A percentile compares a stretch with the other conserved stretches of the same genome.
phyloP scores from a whole-genome alignment of 805 yeast species.

The Saccharomycopsis fodiens region DNA sequence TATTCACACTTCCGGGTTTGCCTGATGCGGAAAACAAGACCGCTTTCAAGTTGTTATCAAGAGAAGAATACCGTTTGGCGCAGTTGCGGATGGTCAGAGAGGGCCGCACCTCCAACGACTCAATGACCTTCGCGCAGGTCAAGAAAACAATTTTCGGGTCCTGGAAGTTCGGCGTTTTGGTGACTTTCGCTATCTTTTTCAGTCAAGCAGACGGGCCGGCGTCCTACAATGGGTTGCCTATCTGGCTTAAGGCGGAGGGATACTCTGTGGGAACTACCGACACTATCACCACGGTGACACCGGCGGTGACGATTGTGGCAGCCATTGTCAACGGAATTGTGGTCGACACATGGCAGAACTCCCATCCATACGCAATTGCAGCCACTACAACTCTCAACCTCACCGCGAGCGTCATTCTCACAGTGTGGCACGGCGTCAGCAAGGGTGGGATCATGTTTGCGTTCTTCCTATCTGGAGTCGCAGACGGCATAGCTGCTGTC shows the following conservation, averaged over 20 bases:
- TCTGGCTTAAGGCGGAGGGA: conserved; percentile 22
- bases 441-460: conserved; percentile 22
- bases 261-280: conserved; percentile 21
- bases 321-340: conserved; percentile 27
- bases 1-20: conserved; percentile 48
- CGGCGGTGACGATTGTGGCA: conserved; percentile 25
- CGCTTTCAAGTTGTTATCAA: conserved; percentile 44
- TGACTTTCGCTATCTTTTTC: conserved; percentile 28
- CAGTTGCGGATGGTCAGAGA: conserved; percentile 34
- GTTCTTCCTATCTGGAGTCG: conserved; percentile 21
- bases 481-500: conserved; percentile 20
- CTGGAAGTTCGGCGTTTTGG: conserved; percentile 24
- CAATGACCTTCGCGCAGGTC: conserved; percentile 17
- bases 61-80: conserved; percentile 49
- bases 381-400: conserved; percentile 16
- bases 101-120: conserved; percentile 20
- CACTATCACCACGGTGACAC: conserved; percentile 24
- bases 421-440: conserved; percentile 22
- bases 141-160: conserved; percentile 17
- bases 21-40: conserved; percentile 39
- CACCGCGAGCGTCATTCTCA: conserved; percentile 21
- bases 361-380: conserved; percentile 26
- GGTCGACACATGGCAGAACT: conserved; percentile 25
- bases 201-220: conserved; percentile 29
- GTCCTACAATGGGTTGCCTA: conserved; percentile 24